Evolutionary conservation across 768 basidiomycete species (phyloP), one percentile per base, ranked within the genome.

Genomic region (Boletus tylopilopsis): DNA sequence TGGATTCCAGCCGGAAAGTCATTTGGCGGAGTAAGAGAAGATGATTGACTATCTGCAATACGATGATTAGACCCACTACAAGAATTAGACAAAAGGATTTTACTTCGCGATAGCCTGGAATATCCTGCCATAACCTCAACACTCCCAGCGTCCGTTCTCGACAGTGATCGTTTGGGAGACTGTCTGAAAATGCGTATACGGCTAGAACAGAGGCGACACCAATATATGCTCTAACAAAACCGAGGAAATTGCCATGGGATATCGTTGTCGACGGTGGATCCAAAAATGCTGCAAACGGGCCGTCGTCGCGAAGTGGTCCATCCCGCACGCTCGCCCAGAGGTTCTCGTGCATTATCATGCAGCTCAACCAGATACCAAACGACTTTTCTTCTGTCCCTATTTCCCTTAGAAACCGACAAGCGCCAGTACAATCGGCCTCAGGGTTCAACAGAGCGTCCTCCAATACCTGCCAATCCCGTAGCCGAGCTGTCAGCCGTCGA

Each of bases 181-280:
- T 87, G 57, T 90, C 89, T 12, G 88, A 80, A 85, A 87, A 92
- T 4, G 86, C 84, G 60, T 84, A 84, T 29, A 86, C 84, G 2
- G 81, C 81, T 13, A 91, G 67, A 13, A 88, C 80, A 43, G 76
- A 73, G 3, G 82, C 74, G 8, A 90, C 74, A 2, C 89, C 89
- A 40, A 90, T 68, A 53, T 78, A 81, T 0, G 84, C 84, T 49
- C 84, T 76, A 10, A 86, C 71, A 52, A 87, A 84, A 1, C 73
- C 68, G 16, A 88, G 64, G 54, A 90, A 86, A 39, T 83, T 81
- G 23, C 74, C 74, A 60, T 82, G 79, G 4, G 77, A 68, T 34
- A 67, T 60, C 2, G 56, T 21, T 12, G 49, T 34, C 21, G 36
- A 41, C 54, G 53, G 71, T 48, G 42, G 55, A 55, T 50, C 71